Evolutionary conservation across 1,139 yeast species (phyloP).

Genomic region (Sugiyamaella neomexicana): DNA sequence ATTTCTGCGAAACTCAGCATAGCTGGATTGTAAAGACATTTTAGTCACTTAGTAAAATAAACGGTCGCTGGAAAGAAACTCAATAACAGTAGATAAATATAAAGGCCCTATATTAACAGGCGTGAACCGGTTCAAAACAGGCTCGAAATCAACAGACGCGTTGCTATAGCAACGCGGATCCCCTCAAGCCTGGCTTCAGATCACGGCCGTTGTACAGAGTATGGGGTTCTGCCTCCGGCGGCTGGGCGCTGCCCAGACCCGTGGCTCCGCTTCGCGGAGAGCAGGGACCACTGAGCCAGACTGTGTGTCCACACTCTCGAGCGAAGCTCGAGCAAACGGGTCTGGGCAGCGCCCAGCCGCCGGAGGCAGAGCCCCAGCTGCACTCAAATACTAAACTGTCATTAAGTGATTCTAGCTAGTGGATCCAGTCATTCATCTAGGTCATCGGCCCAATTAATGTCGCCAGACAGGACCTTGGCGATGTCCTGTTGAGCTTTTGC

Average conservation of each 20-base stretch:
- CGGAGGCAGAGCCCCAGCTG: neutral
- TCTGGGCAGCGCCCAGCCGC: neutral
- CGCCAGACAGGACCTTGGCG: conserved; percentile 16
- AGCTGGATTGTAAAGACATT: conserved; percentile 15
- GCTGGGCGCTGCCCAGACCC: no score
- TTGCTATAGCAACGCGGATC: neutral
- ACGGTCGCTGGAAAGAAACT: neutral
- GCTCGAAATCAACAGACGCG: neutral
- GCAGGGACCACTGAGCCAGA: no score
- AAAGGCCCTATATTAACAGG: no score
- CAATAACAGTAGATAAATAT: no score
- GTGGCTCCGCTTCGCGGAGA: no score
- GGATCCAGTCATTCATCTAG: conserved; percentile 16
- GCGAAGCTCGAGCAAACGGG: neutral
- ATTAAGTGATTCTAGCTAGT: no score
- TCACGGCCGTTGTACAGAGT: no score
- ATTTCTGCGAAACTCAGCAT: conserved; percentile 22
- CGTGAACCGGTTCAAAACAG: neutral
- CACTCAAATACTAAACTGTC: no score
- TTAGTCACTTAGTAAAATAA: neutral
- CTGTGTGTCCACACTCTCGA: no score
- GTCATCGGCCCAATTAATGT: conserved; percentile 28
- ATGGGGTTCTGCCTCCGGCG: no score
- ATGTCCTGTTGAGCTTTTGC: conserved; percentile 12
- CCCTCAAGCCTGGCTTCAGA: no score